A percentile compares a stretch with the other conserved stretches of the same genome.
phyloP scores from a whole-genome alignment of 2,329 filamentous ascomycete species.

The Sporothrix variecibatus region DNA sequence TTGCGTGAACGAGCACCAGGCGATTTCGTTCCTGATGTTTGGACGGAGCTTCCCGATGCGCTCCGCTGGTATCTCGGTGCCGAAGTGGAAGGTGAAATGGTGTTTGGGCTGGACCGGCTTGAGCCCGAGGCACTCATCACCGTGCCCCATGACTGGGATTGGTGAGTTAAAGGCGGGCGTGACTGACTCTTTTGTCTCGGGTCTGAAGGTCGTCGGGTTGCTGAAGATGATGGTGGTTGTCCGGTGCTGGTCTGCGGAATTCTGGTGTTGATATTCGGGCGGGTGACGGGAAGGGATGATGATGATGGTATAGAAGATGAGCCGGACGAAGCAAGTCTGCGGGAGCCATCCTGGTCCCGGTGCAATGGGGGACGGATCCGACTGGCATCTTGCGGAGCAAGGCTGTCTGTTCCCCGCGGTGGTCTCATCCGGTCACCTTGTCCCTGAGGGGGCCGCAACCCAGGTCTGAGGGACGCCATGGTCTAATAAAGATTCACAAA shows the following conservation, averaged over 20 bases:
- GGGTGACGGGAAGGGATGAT: background rate
- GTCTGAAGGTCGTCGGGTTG: slow-evolving; percentile 26
- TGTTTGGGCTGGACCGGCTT: slow-evolving; percentile 29
- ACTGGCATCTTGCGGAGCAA: background rate
- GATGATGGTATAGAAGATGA: background rate
- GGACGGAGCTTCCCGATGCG: background rate
- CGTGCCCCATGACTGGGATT: slow-evolving; percentile 48
- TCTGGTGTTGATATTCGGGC: slow-evolving; percentile 30
- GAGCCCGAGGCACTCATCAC: slow-evolving; percentile 35
- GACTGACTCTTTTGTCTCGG: slow-evolving; percentile 27
- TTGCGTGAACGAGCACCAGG: slow-evolving; percentile 45
- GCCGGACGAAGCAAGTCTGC: background rate
- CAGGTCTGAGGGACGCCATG: slow-evolving; percentile 27
- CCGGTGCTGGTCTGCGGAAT: slow-evolving; percentile 41
- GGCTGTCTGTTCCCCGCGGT: slow-evolving; percentile 4
- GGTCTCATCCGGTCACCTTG: background rate
- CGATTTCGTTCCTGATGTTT: slow-evolving; percentile 48
- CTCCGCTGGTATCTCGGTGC: background rate
- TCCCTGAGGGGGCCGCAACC: slow-evolving; percentile 9
- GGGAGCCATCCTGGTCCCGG: background rate
- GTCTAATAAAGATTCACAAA: background rate
- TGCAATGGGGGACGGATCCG: background rate
- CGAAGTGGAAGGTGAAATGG: slow-evolving; percentile 33
- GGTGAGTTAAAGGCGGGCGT: slow-evolving; percentile 45
- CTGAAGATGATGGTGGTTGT: background rate